A percentile compares a stretch with the other conserved stretches of the same genome.
Evolutionary conservation across 306 rosid species (phyloP).

Genomic region (Quercus gilva): DNA sequence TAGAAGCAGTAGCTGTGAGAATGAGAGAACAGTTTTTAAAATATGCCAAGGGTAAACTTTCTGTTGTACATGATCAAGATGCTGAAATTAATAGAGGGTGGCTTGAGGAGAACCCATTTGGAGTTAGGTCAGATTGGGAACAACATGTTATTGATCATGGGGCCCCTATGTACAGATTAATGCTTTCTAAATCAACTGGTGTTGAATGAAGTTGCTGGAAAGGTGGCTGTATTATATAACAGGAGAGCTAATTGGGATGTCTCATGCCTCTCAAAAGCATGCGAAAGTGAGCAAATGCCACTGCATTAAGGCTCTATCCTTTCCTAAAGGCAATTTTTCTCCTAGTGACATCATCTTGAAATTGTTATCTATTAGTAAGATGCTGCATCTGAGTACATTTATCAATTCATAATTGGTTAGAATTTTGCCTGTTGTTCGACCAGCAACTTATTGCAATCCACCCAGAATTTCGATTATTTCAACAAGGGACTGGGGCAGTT

Average conservation of each 20-base stretch:
- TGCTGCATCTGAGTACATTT: background rate
- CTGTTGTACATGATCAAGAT: slow-evolving; percentile 33
- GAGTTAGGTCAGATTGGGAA: slow-evolving; percentile 87
- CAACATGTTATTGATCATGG: slow-evolving; percentile 72
- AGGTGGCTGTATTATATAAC: slow-evolving; percentile 4
- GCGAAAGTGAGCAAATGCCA: background rate
- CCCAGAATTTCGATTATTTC: no score
- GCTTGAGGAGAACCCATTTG: slow-evolving; percentile 81
- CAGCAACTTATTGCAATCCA: no score
- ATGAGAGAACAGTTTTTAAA: slow-evolving; percentile 68
- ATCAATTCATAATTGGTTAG: background rate
- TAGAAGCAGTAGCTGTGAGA: slow-evolving; percentile 64
- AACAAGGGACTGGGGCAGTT: background rate
- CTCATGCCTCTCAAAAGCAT: background rate
- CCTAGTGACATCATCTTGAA: background rate
- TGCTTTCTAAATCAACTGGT: slow-evolving; percentile 56
- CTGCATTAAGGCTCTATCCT: background rate
- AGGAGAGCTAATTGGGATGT: background rate
- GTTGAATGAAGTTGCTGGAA: slow-evolving; percentile 28
- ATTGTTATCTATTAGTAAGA: background rate
- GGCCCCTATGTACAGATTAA: slow-evolving; percentile 66
- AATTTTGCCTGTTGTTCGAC: no score
- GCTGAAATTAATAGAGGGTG: slow-evolving; percentile 43
- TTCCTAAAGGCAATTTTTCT: slow-evolving; percentile 3
- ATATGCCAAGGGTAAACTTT: slow-evolving; percentile 68